phyloP scores from a whole-genome alignment of 148 eudicot genomes.

The Diospyros lotus region DNA sequence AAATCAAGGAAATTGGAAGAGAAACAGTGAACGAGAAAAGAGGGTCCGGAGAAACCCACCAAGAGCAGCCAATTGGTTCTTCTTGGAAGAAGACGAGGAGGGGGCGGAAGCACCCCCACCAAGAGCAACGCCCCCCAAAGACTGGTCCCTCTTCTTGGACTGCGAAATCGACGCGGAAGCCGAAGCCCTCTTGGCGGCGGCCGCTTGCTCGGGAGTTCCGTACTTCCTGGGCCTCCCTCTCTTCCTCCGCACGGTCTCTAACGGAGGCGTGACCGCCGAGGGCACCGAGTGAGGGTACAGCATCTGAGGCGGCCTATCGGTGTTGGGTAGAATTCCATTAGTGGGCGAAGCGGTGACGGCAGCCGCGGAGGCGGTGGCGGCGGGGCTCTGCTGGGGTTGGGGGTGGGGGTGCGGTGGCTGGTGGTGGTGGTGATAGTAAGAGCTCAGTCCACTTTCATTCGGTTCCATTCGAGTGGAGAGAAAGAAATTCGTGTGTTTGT shows the following conservation, averaged over 20 bases:
- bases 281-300: constrained; percentile 36
- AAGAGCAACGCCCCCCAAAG: not conserved
- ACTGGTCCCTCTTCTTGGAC: constrained; percentile 32
- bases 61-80: constrained; percentile 27
- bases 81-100: constrained; percentile 40
- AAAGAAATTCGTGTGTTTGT: not conserved
- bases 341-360: constrained; percentile 23
- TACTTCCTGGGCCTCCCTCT: constrained; percentile 78
- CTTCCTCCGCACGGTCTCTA: constrained; percentile 46
- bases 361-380: constrained; percentile 19
- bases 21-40: not conserved
- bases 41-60: constrained; percentile 24
- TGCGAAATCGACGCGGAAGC: constrained; percentile 29
- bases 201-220: constrained; percentile 69
- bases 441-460: constrained; percentile 44
- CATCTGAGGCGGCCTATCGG: constrained; percentile 17
- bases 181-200: constrained; percentile 54
- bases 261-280: constrained; percentile 30
- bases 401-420: constrained; percentile 23
- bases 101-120: constrained; percentile 21
- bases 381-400: constrained; percentile 19
- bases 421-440: constrained; percentile 49
- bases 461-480: constrained; percentile 38
- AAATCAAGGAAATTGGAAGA: not conserved
- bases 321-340: constrained; percentile 27